phyloP scores from a whole-genome alignment of 108 stramenopile genomes.

The Bacterosira constricta region DNA sequence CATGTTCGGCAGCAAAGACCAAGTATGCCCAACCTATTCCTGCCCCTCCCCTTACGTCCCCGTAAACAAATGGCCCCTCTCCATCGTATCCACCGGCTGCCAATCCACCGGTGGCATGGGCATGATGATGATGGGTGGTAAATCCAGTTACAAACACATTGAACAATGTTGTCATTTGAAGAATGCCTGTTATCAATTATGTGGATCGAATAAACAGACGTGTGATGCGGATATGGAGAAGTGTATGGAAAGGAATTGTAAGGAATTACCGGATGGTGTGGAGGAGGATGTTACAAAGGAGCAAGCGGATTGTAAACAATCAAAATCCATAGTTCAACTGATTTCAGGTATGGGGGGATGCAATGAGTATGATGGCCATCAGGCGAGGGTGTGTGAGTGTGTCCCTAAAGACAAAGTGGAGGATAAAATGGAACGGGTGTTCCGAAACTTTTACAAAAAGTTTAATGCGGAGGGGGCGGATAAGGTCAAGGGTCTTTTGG shows the following conservation, averaged over 20 bases:
- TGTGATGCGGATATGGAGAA: slow-evolving; percentile 40
- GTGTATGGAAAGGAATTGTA: slow-evolving; percentile 23
- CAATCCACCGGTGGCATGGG: slow-evolving; percentile 30
- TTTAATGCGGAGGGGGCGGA: slow-evolving; percentile 42
- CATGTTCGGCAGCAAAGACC: neutral
- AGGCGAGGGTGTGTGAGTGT: slow-evolving; percentile 50
- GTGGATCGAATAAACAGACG: slow-evolving; percentile 36
- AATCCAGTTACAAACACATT: slow-evolving; percentile 20
- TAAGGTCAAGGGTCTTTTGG: slow-evolving; percentile 43
- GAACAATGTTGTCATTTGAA: slow-evolving; percentile 50
- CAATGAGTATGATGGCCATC: slow-evolving; percentile 34
- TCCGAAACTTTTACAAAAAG: slow-evolving; percentile 58
- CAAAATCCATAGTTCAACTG: slow-evolving; percentile 17
- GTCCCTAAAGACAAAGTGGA: slow-evolving; percentile 15
- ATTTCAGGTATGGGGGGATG: slow-evolving; percentile 47
- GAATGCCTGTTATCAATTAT: slow-evolving; percentile 57
- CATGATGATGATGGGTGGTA: slow-evolving; percentile 19
- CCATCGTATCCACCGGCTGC: slow-evolving; percentile 51
- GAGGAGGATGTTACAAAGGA: slow-evolving; percentile 47
- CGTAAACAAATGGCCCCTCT: slow-evolving; percentile 37
- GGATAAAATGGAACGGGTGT: slow-evolving; percentile 22
- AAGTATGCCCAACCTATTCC: slow-evolving; percentile 1
- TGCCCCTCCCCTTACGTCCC: slow-evolving; percentile 25
- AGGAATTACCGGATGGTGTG: slow-evolving; percentile 14
- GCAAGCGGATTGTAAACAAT: slow-evolving; percentile 34